These are phyloP conservation scores for Pyronema domesticum DNA, from an alignment of 495 filamentous ascomycete species.

Conservation along the genomic window DNA sequence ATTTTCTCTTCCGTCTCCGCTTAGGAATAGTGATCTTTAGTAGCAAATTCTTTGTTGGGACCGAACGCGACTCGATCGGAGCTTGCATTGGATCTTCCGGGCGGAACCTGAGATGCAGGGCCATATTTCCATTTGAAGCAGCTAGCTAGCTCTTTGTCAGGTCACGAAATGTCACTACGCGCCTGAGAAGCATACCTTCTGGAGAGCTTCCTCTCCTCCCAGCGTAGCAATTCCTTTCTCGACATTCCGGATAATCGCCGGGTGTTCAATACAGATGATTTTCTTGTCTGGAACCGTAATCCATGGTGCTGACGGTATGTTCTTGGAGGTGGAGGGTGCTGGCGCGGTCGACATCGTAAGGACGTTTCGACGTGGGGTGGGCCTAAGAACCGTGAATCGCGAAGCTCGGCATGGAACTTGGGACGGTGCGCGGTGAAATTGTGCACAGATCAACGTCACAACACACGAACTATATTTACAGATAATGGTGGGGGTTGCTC, in stretches of 20 bases:
- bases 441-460: no score
- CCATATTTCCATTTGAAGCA: slow-evolving; percentile 6
- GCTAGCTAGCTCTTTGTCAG: slow-evolving; percentile 23
- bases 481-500: no score
- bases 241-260: slow-evolving; percentile 62
- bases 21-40: slow-evolving; percentile 77
- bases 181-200: slow-evolving; percentile 35
- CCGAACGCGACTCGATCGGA: slow-evolving; percentile 52
- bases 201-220: slow-evolving; percentile 45
- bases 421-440: no score
- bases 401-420: no score
- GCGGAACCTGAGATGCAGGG: slow-evolving; percentile 48
- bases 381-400: no score
- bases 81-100: slow-evolving; percentile 60
- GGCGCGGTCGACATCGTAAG: background rate
- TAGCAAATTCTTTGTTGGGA: slow-evolving; percentile 58
- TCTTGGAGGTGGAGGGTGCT: background rate
- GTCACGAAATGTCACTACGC: background rate
- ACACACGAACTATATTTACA: no score
- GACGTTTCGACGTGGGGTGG: no score
- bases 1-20: slow-evolving; percentile 64
- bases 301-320: slow-evolving; percentile 26
- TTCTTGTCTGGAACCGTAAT: slow-evolving; percentile 42
- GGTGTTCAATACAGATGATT: slow-evolving; percentile 73
- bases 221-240: slow-evolving; percentile 68